These are phyloP conservation scores for Crithidia brevicula DNA, from an alignment of 208 protist species.

Conservation along the genomic window DNA sequence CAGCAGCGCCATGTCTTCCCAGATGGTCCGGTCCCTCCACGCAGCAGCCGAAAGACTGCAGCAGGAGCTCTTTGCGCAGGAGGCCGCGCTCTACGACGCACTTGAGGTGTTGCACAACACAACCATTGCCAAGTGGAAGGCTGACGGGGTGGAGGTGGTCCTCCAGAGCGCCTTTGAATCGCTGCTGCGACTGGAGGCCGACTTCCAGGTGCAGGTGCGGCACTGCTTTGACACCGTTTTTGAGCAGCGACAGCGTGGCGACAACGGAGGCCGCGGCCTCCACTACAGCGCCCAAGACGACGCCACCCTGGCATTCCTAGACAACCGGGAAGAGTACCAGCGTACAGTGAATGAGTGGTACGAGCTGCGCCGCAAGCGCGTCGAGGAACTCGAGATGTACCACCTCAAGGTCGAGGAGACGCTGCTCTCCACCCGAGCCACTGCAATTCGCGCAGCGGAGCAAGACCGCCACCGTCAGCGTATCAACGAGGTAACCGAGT, in stretches of 20 bases:
- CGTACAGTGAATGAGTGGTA: constrained; percentile 82
- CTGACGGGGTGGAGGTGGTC: constrained; percentile 74
- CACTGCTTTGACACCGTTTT: constrained; percentile 74
- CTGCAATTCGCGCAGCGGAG: constrained; percentile 55
- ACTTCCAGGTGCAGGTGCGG: constrained; percentile 75
- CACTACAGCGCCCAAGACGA: constrained; percentile 39
- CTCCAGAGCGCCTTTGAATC: constrained; percentile 78
- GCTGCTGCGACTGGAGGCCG: constrained; percentile 75
- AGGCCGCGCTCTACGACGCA: constrained; percentile 77
- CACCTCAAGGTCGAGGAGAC: constrained; percentile 75
- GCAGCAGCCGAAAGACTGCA: constrained; percentile 44
- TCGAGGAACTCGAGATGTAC: constrained; percentile 79
- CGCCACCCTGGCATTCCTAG: constrained; percentile 51
- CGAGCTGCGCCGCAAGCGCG: constrained; percentile 71
- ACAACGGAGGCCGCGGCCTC: constrained; percentile 21
- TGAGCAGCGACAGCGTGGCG: constrained; percentile 69
- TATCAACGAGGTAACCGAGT: constrained; percentile 74
- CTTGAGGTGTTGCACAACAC: constrained; percentile 68
- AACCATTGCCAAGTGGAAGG: constrained; percentile 79
- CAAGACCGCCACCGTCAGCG: constrained; percentile 67
- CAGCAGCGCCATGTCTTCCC: constrained; percentile 6
- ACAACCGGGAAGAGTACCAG: constrained; percentile 84
- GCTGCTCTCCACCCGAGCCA: constrained; percentile 51
- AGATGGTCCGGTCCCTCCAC: constrained; percentile 34
- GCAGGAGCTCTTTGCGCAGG: constrained; percentile 69